Evolutionary conservation across 2,329 filamentous ascomycete species (phyloP).

Genomic region (Hypoxylon sp.): DNA sequence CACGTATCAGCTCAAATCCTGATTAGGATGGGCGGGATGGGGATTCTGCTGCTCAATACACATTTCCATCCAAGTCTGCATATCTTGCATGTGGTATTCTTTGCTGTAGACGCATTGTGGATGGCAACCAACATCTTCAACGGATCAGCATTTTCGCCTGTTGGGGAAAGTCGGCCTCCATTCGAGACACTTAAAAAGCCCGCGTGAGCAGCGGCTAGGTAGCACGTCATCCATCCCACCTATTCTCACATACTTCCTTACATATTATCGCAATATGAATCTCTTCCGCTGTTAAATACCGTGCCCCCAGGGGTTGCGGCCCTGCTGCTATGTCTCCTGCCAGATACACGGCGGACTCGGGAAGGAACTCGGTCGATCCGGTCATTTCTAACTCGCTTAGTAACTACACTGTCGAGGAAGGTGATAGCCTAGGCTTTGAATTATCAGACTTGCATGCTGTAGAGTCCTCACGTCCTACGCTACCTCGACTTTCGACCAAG

Average conservation of each 20-base stretch:
- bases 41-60: constrained; percentile 13
- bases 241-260: constrained; percentile 41
- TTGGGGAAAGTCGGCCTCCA: constrained; percentile 21
- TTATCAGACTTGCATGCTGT: constrained; percentile 31
- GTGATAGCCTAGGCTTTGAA: constrained; percentile 27
- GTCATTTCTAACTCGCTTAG: constrained; percentile 23
- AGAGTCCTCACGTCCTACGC: constrained; percentile 15
- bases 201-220: constrained; percentile 39
- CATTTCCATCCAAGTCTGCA: constrained; percentile 30
- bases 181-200: constrained; percentile 28
- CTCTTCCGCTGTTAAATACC: constrained; percentile 35
- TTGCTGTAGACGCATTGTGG: constrained; percentile 11
- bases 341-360: constrained; percentile 11
- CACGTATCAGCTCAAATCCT: constrained; percentile 1
- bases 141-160: constrained; percentile 26
- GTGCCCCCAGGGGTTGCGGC: constrained; percentile 15
- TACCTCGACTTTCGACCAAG: constrained; percentile 35
- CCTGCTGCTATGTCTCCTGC: constrained; percentile 31
- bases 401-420: constrained; percentile 7
- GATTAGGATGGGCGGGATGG: constrained; percentile 15
- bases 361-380: constrained; percentile 18
- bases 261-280: constrained; percentile 25
- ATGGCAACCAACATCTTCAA: constrained; percentile 23
- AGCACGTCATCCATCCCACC: constrained; percentile 46
- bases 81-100: constrained; percentile 22